Base-by-base conservation (phyloP, 495 filamentous ascomycete genomes). In the Pyronema domesticum region DNA sequence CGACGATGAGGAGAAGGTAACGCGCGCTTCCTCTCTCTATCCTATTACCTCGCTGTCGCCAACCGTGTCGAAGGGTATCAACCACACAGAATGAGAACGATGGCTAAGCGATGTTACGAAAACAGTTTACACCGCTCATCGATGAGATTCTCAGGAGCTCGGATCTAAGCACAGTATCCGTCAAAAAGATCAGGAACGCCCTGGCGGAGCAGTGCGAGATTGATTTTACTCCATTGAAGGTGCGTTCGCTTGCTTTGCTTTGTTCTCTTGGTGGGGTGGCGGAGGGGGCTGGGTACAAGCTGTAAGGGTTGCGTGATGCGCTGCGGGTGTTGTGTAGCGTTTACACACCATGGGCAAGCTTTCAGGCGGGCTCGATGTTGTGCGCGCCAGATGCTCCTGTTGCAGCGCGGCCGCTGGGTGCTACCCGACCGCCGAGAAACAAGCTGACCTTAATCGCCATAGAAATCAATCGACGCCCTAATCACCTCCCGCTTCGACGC, bases 401-500 rank as follows among this genome's bases (percentile, higher is more conserved):
- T n/a, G n/a, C n/a, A n/a, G n/a, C n/a, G n/a, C n/a, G n/a, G n/a
- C n/a, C n/a, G n/a, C n/a, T n/a, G 23, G 23, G 45, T 35, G 39
- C 13, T 45, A 13, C 17, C 39, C 6, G 52, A 19, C 36, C 33
- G 1, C 54, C n/a, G n/a, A n/a, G 23, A 30, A 30, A 5, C 2
- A 1, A 1, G 23, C 23, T 30, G 23, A 30, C 23, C 23, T 1
- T 5, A 30, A 30, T 30, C 5, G 5, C 40, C 37, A 39, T 59
- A 98, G 89, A 73, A 78, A 69, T 77, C 75, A 10, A 82, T 98
- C 61, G 89, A 88, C 63, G 69, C 69, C 42, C 75, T 96, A 17
- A 98, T 96, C 53, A 82, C 87, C 70, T 76, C 80, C 56, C 85
- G 91, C 50, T 98, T 96, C 69, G 89, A 98, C 65, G 80, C 82